These are phyloP conservation scores for Amanita inopinata DNA, from an alignment of 768 basidiomycete species.

Conservation along the genomic window DNA sequence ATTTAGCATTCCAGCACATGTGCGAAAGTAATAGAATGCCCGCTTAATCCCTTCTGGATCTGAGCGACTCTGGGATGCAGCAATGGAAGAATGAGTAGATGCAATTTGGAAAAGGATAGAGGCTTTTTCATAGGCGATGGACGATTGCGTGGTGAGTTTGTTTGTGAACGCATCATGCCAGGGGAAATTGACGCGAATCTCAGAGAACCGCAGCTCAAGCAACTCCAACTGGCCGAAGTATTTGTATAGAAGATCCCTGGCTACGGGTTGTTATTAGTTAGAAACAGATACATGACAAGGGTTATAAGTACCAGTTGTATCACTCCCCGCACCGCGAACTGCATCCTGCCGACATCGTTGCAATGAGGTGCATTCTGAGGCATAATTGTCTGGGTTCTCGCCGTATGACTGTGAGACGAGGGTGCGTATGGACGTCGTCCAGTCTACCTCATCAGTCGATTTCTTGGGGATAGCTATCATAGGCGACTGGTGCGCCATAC, in stretches of 20 bases:
- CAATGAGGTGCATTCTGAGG: slow-evolving; percentile 72
- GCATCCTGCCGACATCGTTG: slow-evolving; percentile 94
- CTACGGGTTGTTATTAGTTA: slow-evolving; percentile 24
- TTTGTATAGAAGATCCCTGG: slow-evolving; percentile 92
- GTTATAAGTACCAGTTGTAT: slow-evolving; percentile 65
- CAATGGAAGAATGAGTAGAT: slow-evolving; percentile 86
- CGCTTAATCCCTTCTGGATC: slow-evolving; percentile 91
- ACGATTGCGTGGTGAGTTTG: slow-evolving; percentile 90
- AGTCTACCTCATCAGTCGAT: slow-evolving; percentile 94
- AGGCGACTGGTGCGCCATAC: slow-evolving; percentile 73
- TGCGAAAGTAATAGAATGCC: slow-evolving; percentile 84
- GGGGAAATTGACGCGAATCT: slow-evolving; percentile 91
- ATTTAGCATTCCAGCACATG: slow-evolving; percentile 91
- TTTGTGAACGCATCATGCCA: slow-evolving; percentile 97
- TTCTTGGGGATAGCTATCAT: slow-evolving; percentile 92
- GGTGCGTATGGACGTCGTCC: slow-evolving; percentile 79
- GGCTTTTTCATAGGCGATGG: slow-evolving; percentile 97
- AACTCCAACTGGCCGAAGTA: slow-evolving; percentile 99
- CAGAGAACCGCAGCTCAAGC: slow-evolving; percentile 92
- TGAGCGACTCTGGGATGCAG: slow-evolving; percentile 72
- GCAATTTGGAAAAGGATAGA: slow-evolving; percentile 96
- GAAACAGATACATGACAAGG: neutral
- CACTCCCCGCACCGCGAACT: slow-evolving; percentile 91
- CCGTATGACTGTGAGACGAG: slow-evolving; percentile 89
- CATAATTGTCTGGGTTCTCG: slow-evolving; percentile 85